Evolutionary conservation across 2,329 filamentous ascomycete species (phyloP), one percentile per base, ranked within the genome.

Genomic region (Ramularia endophylla): DNA sequence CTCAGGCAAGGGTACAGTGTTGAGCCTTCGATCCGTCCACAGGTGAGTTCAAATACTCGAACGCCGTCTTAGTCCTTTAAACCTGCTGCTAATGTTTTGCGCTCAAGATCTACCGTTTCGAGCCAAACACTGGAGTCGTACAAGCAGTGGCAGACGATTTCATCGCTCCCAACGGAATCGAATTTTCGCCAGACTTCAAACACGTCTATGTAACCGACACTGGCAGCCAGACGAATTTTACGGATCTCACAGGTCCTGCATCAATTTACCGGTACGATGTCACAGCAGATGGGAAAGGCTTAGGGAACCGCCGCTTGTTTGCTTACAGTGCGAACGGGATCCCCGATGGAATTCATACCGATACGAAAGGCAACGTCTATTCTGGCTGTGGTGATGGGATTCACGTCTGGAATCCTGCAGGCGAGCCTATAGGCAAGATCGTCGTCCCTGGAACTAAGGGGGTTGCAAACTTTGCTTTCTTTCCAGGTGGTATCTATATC

Each of bases 81-180:
- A 27, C n/a, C n/a, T n/a, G 36, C 22, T 16, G n/a, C 15, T 27
- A 12, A 38, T n/a, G 3, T 8, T 9, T 6, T 17, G 27, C 11
- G 6, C 22, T 6, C 22, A 25, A 25, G 22, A 11, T 80, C 0
- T 82, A 81, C 55, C 72, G 75, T 2, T 71, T 73, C 33, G 69
- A 74, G 38, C 69, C 71, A 0, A 51, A 50, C 2, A 80, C 72
- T 0, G 74, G 74, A 0, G 69, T 71, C 1, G 60, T 81, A 2
- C 68, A 70, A 2, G 72, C 73, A 0, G 76, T 77, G 2, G 77
- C 77, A 0, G 77, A 81, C 48, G 73, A 69, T 1, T 77, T 81
- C 43, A 63, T 57, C 1, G 65, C 71, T 18, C 75, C 75, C 0
- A 81, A 81, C 40, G 78, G 77, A 7, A 61, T 81, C 28, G 68